Percentiles rank a stretch among this genome's conserved stretches.
These are phyloP conservation scores for Lasiosphaeria ovina DNA, from an alignment of 495 filamentous ascomycete species.

Conservation along the genomic window DNA sequence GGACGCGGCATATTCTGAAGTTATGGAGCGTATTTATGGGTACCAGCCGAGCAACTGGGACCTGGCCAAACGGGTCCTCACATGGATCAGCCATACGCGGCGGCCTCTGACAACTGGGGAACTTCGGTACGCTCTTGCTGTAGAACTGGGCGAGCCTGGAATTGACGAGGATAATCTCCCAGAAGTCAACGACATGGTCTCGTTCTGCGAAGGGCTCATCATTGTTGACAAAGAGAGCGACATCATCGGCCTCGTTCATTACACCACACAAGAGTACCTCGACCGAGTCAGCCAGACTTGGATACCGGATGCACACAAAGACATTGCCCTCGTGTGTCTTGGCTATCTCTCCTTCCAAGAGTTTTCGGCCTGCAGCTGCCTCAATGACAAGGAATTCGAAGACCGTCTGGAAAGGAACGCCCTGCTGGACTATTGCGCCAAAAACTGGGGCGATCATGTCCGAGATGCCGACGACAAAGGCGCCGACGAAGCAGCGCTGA, in stretches of 20 bases:
- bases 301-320: no score
- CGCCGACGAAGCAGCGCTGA: no score
- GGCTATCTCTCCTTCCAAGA: no score
- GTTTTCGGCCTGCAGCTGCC: no score
- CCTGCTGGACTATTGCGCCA: no score
- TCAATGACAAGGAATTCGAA: no score
- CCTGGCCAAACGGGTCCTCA: not conserved
- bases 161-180: not conserved
- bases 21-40: not conserved
- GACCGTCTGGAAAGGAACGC: no score
- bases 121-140: not conserved
- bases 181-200: not conserved
- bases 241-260: not conserved
- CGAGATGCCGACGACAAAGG: no score
- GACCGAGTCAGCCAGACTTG: no score
- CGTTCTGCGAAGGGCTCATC: not conserved
- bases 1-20: not conserved
- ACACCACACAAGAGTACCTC: slow-evolving; percentile 3
- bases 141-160: not conserved
- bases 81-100: not conserved
- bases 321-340: no score
- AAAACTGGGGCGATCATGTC: no score
- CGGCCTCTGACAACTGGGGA: not conserved
- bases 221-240: not conserved
- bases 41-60: not conserved